Evolutionary conservation across 2,329 filamentous ascomycete species (phyloP).

Genomic region (Geosmithia flava): DNA sequence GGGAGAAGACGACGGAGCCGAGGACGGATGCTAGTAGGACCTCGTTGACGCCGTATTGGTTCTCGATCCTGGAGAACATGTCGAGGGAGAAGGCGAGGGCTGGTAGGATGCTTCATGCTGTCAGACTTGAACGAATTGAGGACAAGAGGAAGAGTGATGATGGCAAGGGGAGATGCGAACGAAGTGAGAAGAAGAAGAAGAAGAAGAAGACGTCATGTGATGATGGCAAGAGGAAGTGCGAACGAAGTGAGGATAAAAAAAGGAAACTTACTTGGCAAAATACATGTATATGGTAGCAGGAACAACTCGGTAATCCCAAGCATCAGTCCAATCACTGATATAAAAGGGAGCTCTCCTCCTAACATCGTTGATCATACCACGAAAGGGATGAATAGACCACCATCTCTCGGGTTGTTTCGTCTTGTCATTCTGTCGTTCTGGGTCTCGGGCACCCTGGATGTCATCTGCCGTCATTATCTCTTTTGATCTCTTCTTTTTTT

Average conservation of each 20-base stretch:
- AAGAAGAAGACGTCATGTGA: not conserved
- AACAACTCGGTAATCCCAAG: constrained; percentile 82
- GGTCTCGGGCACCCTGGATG: not conserved
- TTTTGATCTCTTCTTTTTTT: not conserved
- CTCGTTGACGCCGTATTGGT: constrained; percentile 83
- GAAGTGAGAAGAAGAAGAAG: not conserved
- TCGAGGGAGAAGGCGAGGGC: constrained; percentile 82
- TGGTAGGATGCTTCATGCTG: constrained; percentile 62
- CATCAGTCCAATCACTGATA: constrained; percentile 71
- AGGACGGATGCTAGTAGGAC: constrained; percentile 78
- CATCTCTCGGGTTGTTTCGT: constrained; percentile 27
- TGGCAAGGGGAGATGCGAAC: too few relatives aligned
- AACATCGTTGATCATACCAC: constrained; percentile 70
- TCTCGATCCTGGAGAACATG: constrained; percentile 82
- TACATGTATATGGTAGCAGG: constrained; percentile 89
- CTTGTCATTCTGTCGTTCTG: not conserved
- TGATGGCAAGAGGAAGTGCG: not conserved
- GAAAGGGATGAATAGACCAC: constrained; percentile 67
- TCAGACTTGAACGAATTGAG: constrained; percentile 2
- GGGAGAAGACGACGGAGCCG: constrained; percentile 66
- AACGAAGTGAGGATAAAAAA: not conserved
- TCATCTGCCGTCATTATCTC: not conserved
- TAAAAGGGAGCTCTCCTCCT: constrained; percentile 66
- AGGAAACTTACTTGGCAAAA: constrained; percentile 64
- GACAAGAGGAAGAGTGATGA: not conserved